Percentiles rank a stretch among this genome's conserved stretches.
Evolutionary conservation across 345 rosid species (phyloP).

Genomic region (Litchi chinensis): DNA sequence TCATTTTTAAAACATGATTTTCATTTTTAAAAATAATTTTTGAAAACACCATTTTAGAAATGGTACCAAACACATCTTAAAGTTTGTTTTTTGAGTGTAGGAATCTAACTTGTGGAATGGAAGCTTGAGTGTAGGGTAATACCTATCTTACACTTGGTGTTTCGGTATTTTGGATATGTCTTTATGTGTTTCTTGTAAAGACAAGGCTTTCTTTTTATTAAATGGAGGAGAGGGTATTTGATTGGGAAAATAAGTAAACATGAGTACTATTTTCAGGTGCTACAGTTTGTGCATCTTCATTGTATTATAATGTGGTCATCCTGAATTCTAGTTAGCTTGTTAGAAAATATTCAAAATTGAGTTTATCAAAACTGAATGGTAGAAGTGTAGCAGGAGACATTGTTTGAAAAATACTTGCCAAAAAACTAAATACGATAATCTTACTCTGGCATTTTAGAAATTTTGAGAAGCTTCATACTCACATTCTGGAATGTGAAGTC

Average conservation of each 20-base stretch:
- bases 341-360: background rate
- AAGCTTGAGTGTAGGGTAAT: background rate
- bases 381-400: background rate
- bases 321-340: background rate
- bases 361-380: background rate
- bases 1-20: no score
- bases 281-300: background rate
- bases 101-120: background rate
- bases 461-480: background rate
- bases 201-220: background rate
- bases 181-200: slow-evolving; percentile 1
- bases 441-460: background rate
- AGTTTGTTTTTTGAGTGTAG: background rate
- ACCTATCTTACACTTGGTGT: background rate
- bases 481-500: background rate
- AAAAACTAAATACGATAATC: background rate
- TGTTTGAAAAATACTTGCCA: background rate
- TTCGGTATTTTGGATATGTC: background rate
- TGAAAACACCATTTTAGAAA: no score
- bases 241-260: background rate
- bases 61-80: no score
- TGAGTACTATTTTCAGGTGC: background rate
- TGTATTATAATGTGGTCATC: background rate
- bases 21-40: no score
- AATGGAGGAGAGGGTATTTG: background rate